Evolutionary conservation across 805 yeast species (phyloP).

Genomic region (Zygosaccharomyces gambellarensis): DNA sequence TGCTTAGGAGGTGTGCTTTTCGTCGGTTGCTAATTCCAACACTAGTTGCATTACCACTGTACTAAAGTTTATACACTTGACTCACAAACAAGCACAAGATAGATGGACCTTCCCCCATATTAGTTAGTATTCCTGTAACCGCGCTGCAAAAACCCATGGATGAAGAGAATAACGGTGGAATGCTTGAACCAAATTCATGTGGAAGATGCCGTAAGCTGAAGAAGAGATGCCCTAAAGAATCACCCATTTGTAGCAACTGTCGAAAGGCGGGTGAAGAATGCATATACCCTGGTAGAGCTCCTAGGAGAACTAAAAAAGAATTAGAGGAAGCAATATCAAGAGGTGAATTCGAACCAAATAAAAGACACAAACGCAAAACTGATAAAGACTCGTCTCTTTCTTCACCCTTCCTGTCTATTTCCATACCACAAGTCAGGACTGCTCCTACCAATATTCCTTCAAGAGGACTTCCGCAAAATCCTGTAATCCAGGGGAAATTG

Average conservation of each 20-base stretch:
- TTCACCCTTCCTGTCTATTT: neutral
- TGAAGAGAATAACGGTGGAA: neutral
- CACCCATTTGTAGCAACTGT: conserved; percentile 44
- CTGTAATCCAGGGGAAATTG: conserved; percentile 6
- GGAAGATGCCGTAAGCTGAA: conserved; percentile 45
- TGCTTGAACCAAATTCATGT: conserved; percentile 37
- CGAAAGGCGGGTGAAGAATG: conserved; percentile 37
- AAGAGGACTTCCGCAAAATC: neutral
- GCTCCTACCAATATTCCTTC: neutral
- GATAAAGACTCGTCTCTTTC: neutral
- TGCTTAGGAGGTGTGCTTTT: no score
- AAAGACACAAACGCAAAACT: conserved; percentile 8
- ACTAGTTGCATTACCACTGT: no score
- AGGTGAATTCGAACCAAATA: conserved; percentile 23
- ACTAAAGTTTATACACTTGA: no score
- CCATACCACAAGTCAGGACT: neutral
- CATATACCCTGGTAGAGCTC: conserved; percentile 42
- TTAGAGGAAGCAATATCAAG: conserved; percentile 22
- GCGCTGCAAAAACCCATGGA: neutral
- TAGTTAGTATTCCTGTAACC: neutral
- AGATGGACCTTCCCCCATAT: neutral
- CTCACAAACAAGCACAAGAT: no score
- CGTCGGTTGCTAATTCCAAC: no score
- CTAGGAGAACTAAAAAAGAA: conserved; percentile 37
- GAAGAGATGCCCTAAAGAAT: conserved; percentile 45